These are phyloP conservation scores for Brassica balearica DNA, from an alignment of 441 rosid genomes.

Conservation along the genomic window DNA sequence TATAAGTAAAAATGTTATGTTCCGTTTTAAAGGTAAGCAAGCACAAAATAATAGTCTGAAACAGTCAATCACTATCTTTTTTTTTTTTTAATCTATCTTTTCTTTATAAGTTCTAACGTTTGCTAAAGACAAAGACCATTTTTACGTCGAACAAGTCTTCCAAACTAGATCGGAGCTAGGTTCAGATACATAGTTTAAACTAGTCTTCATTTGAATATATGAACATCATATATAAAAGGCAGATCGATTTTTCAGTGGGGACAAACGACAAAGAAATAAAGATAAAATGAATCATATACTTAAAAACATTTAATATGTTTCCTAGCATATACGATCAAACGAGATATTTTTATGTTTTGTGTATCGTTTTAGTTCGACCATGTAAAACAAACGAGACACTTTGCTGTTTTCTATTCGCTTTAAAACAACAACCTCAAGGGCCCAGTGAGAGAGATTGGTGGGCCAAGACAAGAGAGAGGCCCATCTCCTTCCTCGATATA, in stretches of 20 bases:
- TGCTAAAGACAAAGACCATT: conserved; percentile 4
- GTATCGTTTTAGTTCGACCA: conserved; percentile 43
- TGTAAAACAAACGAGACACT: conserved; percentile 45
- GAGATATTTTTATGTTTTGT: conserved; percentile 21
- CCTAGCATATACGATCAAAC: conserved; percentile 28
- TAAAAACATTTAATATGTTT: conserved; percentile 15
- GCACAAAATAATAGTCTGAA: not conserved
- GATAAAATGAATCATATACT: conserved; percentile 24
- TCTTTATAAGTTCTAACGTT: conserved; percentile 8
- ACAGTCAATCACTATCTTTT: not conserved
- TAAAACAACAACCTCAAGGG: conserved; percentile 33
- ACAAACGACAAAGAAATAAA: conserved; percentile 27
- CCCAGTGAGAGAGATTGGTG: conserved; percentile 35
- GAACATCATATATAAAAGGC: conserved; percentile 18
- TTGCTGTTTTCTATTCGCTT: conserved; percentile 39
- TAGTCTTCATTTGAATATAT: conserved; percentile 13
- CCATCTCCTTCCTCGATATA: conserved; percentile 28
- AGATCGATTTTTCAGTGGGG: conserved; percentile 28
- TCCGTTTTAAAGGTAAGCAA: not conserved
- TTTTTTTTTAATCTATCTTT: not conserved
- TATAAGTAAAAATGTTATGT: not conserved
- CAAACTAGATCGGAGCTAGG: not conserved
- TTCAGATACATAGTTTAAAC: not conserved
- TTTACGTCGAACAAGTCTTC: not conserved
- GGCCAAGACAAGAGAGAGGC: conserved; percentile 39